phyloP scores from a whole-genome alignment of 257 asterid species.

The Plectranthus barbatus region DNA sequence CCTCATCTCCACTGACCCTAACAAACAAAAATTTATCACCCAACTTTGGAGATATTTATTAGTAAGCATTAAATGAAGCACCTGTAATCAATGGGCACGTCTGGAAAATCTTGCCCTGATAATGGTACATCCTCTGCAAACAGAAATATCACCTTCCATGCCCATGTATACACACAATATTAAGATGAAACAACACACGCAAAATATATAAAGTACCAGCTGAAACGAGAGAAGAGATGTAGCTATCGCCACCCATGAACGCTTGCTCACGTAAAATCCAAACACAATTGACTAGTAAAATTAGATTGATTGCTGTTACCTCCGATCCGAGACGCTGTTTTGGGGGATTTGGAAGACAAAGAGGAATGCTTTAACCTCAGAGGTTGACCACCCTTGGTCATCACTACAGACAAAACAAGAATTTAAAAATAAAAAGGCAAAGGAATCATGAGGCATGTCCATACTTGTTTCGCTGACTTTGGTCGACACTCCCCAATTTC shows the following conservation, averaged over 20 bases:
- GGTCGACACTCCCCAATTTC: too few species aligned
- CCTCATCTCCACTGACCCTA: slow-evolving; percentile 23
- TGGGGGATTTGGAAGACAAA: too few species aligned
- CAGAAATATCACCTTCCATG: background rate
- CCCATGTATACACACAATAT: too few species aligned
- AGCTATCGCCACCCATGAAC: slow-evolving; percentile 49
- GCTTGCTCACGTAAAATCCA: background rate
- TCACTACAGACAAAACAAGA: too few species aligned
- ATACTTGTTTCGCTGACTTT: too few species aligned
- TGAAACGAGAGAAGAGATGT: slow-evolving; percentile 11
- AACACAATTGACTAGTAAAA: too few species aligned
- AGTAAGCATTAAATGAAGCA: slow-evolving; percentile 6
- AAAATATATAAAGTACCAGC: slow-evolving; percentile 29
- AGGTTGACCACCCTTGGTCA: too few species aligned
- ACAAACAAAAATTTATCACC: background rate
- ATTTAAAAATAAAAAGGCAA: too few species aligned
- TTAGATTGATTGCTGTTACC: background rate
- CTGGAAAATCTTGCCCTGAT: slow-evolving; percentile 11
- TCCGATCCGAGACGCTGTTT: too few species aligned
- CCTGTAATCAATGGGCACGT: slow-evolving; percentile 24
- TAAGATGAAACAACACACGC: too few species aligned
- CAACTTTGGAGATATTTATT: background rate
- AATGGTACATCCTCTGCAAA: slow-evolving; percentile 41
- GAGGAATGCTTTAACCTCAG: too few species aligned
- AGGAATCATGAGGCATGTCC: too few species aligned